Base-by-base conservation (phyloP, 2,329 filamentous ascomycete genomes). In the Bipolaris sorokiniana region DNA sequence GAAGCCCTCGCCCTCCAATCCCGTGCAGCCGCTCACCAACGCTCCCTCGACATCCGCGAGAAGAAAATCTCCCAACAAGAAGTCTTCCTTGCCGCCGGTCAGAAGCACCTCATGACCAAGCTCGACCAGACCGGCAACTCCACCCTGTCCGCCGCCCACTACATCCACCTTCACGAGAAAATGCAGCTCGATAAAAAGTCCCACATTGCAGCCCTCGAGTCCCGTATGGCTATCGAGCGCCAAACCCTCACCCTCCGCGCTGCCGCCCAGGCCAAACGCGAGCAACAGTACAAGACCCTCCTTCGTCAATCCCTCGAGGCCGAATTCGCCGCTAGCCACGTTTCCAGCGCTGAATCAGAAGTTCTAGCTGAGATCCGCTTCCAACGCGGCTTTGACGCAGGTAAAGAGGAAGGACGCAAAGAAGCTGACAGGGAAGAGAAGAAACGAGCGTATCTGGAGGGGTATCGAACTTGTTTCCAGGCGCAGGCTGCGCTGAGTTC, bases 51-150 rank as follows among this genome's bases (percentile, higher is more conserved):
- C 0, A 22, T 53, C 4, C 68, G 68, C 1, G 59, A 65, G 13
- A 40, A 52, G 5, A 54, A 41, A 1, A 62, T 69, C 10, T 31
- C 56, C 5, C 62, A 69, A 23, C 6, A 59, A 0, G 71, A 73
- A 31, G 20, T 55, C 0, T 67, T 65, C 31, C 64, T 72, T 2
- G 31, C 58, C 5, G 51, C 59, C 20, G 71, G 71, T 6, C 68
- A 72, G 46, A 67, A 61, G 28, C 64, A 68, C 15, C 42, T 69
- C 5, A 42, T 57, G 10, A 28, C 45, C 18, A 34, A 62, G 16
- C 47, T 61, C 1, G 61, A 64, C 13, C 31, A 64, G 18, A 49
- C 53, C 0, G 64, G 58, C 2, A 64, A 57, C 2, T 50, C 54
- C 3, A 45, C 47, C 0, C 34, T 68, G 58, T 55, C 42, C 7